These are phyloP conservation scores for Pseudogymnoascus sp. DNA, from an alignment of 2,329 filamentous ascomycete genomes.

Conservation along the genomic window DNA sequence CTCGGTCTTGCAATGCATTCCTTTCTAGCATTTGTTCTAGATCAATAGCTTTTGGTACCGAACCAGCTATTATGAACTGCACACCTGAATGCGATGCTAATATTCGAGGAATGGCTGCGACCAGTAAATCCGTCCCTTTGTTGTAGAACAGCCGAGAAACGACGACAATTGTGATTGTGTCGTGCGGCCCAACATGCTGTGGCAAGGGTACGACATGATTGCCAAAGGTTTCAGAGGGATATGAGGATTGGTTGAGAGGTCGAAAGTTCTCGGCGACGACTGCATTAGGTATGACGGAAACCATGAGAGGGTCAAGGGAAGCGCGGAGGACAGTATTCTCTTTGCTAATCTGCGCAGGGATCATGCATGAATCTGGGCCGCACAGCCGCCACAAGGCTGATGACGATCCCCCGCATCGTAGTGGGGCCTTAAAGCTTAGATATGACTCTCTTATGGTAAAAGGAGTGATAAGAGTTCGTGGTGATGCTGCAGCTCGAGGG, in stretches of 20 bases:
- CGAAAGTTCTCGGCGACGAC: slow-evolving; percentile 95
- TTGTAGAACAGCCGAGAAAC: slow-evolving; percentile 98
- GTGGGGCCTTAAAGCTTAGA: slow-evolving; percentile 17
- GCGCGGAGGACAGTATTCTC: slow-evolving; percentile 95
- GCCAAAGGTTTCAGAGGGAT: slow-evolving; percentile 28
- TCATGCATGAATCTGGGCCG: not conserved
- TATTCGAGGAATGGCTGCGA: slow-evolving; percentile 89
- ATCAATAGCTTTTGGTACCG: slow-evolving; percentile 93
- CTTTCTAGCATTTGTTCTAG: slow-evolving; percentile 97
- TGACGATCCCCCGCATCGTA: not conserved
- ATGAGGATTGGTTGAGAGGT: slow-evolving; percentile 52
- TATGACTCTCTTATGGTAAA: slow-evolving; percentile 18
- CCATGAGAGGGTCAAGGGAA: slow-evolving; percentile 90
- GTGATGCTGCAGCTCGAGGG: slow-evolving; percentile 17
- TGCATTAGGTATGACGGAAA: slow-evolving; percentile 95
- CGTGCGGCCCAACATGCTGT: slow-evolving; percentile 68
- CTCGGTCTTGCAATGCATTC: slow-evolving; percentile 85
- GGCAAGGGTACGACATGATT: slow-evolving; percentile 48
- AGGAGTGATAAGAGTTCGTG: slow-evolving; percentile 18
- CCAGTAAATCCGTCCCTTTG: slow-evolving; percentile 95
- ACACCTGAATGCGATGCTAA: slow-evolving; percentile 85
- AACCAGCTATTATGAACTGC: slow-evolving; percentile 92
- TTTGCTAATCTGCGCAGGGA: no score
- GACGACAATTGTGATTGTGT: slow-evolving; percentile 91
- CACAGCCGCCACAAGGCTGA: not conserved